Conservation (phyloP, 371 early-diverging fungal genomes). For the Blakeslea trispora region DNA sequence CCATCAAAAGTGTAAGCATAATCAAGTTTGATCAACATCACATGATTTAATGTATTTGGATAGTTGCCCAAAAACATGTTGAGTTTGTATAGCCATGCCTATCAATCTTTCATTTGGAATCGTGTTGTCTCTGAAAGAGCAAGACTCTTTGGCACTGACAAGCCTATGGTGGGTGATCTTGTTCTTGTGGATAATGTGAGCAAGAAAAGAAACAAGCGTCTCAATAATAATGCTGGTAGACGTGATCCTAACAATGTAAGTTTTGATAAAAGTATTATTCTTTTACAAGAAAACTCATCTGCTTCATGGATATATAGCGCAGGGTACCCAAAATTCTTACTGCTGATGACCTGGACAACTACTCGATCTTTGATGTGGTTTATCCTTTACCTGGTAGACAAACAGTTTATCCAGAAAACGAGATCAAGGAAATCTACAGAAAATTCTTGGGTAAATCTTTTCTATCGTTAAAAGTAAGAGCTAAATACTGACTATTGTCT, state of each 20-base stretch:
- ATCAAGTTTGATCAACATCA: background rate
- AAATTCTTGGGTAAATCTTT: conserved; percentile 60
- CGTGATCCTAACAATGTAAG: conserved; percentile 31
- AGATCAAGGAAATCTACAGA: conserved; percentile 63
- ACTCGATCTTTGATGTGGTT: conserved; percentile 86
- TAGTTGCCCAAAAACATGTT: conserved; percentile 85
- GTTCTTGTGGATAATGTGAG: conserved; percentile 50
- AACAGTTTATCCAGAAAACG: conserved; percentile 82
- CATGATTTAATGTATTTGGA: background rate
- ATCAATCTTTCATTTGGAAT: conserved; percentile 98
- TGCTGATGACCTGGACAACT: conserved; percentile 66
- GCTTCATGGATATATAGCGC: conserved; percentile 23
- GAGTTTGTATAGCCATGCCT: conserved; percentile 96
- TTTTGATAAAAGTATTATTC: background rate
- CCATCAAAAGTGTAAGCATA: conserved; percentile 58
- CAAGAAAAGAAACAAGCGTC: conserved; percentile 7
- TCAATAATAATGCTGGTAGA: conserved; percentile 24
- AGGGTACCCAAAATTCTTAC: conserved; percentile 57
- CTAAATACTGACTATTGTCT: background rate
- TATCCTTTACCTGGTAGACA: conserved; percentile 87
- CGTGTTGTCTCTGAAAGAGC: conserved; percentile 79
- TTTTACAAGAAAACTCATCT: background rate
- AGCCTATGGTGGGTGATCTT: conserved; percentile 85
- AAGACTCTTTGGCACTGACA: conserved; percentile 63
- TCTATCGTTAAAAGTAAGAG: background rate